Base-by-base conservation (phyloP, 2,329 filamentous ascomycete species). In the Fusarium anthophilum region DNA sequence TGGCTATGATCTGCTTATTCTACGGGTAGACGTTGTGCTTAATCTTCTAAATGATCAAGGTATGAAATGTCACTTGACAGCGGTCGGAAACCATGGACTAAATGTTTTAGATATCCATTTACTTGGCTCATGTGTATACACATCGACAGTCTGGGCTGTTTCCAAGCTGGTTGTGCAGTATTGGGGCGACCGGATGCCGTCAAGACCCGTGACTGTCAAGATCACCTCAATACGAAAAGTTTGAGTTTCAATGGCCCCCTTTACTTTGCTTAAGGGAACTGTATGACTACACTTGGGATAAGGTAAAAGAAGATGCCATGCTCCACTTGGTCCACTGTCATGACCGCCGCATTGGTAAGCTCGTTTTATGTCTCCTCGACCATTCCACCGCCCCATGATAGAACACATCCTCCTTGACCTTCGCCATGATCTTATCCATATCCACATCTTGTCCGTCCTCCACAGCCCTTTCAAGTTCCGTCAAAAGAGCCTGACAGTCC, bases 401-500 rank as follows among this genome's bases (percentile, higher is more conserved):
- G 12, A 48, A 70, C 0, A 78, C 72, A 30, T 72, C 53, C 1
- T 73, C 66, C 7, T 68, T 64, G 2, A 73, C 68, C 39, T 44
- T 53, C 0, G 20, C 24, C 2, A 64, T 63, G 9, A 78, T 60
- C 9, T 2, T 32, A 3, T 45, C 50, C 66, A 77, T 68, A 22
- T 71, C 70, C 4, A 69, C 26, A 3, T 69, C 56, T 2, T 22
- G 20, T 2, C 18, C 43, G 2, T 22, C 30, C 7, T 45, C 47
- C 3, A 47, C 26, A 10, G 58, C 67, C 37, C 76, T 75, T 9
- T 79, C 48, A 24, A 69, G 77, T 43, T 78, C 78, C 6, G 63
- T 44, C 22, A 77, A 63, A 37, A 82, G 69, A 5, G 79, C 78
- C 72, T 84, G 80, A 60, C 82, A 84, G 30, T 82, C 80, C 82